Evolutionary conservation across 257 asterid genomes (phyloP), one percentile per base, ranked within the genome.

Genomic region (Knoxia roxburghii): DNA sequence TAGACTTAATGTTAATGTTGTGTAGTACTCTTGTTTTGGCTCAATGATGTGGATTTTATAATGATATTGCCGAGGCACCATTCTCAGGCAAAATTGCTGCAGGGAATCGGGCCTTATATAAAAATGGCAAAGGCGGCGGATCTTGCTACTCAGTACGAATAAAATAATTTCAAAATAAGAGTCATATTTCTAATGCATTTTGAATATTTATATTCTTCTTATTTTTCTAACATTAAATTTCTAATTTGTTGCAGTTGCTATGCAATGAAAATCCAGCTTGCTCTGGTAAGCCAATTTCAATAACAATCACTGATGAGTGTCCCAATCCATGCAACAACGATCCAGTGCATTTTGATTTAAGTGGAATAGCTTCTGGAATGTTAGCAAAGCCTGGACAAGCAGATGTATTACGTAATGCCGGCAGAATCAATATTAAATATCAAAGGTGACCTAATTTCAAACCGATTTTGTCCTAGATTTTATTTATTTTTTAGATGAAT

Each of bases 371-470:
- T 59, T 79, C 74, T 8, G 75, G 76, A 27, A 21, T 33, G 7
- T 27, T 78, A 48, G 79, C 79, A 9, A 74, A 70, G 24, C 64
- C 68, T 6, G 82, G 72, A 21, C 77, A 70, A 61, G 77, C 55
- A 8, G 20, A 74, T 53, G 1, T 52, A 27, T 52, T 79, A 17
- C 69, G 80, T 29, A 32, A 57, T 5, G 69, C 65, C 7, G 80
- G 83, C 10, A 68, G 24, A 39, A 24, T 72, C 35, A 51, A 45
- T 7, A 49, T 75, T 17, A 24, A 30, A 5, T 79, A 24, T 30
- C 55, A 49, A 48, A 68, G 75, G 77, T 46, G n/a, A n/a, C n/a
- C n/a, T n/a, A n/a, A n/a, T n/a, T n/a, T n/a, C n/a, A n/a, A n/a
- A n/a, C n/a, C n/a, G n/a, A n/a, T n/a, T n/a, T n/a, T n/a, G n/a